Conservation (phyloP, 768 basidiomycete species). For the Suillus cothurnatus region DNA sequence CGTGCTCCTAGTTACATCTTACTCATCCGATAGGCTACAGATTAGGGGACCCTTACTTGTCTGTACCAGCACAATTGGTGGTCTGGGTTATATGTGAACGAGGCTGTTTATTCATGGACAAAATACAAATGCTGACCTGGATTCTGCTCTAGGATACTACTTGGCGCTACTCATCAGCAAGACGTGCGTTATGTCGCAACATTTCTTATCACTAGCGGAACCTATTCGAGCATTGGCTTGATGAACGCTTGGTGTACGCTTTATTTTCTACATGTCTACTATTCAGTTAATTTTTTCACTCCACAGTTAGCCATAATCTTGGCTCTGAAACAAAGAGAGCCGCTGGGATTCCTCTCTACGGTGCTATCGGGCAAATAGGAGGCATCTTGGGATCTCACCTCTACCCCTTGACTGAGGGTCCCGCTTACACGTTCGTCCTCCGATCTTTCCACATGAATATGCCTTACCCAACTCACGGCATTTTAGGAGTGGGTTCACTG, state of each 20-base stretch:
- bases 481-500: neutral
- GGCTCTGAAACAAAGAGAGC: conserved; percentile 50
- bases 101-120: neutral
- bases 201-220: conserved; percentile 48
- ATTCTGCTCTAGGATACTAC: conserved; percentile 30
- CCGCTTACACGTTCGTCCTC: conserved; percentile 36
- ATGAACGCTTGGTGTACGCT: conserved; percentile 50
- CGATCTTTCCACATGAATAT: neutral
- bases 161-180: conserved; percentile 33
- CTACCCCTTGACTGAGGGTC: conserved; percentile 43
- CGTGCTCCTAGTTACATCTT: conserved; percentile 39
- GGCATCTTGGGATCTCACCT: conserved; percentile 44
- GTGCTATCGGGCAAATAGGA: conserved; percentile 45
- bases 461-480: neutral
- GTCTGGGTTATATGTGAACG: conserved; percentile 44
- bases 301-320: conserved; percentile 42
- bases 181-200: conserved; percentile 48
- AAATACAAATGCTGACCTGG: neutral
- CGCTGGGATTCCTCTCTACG: conserved; percentile 43
- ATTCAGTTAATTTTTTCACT: neutral
- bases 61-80: conserved; percentile 34
- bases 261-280: neutral
- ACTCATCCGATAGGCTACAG: conserved; percentile 45
- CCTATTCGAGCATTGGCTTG: conserved; percentile 47
- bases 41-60: conserved; percentile 42